phyloP scores from a whole-genome alignment of 129 eudicot genomes.

The Pulicaria dysenterica region DNA sequence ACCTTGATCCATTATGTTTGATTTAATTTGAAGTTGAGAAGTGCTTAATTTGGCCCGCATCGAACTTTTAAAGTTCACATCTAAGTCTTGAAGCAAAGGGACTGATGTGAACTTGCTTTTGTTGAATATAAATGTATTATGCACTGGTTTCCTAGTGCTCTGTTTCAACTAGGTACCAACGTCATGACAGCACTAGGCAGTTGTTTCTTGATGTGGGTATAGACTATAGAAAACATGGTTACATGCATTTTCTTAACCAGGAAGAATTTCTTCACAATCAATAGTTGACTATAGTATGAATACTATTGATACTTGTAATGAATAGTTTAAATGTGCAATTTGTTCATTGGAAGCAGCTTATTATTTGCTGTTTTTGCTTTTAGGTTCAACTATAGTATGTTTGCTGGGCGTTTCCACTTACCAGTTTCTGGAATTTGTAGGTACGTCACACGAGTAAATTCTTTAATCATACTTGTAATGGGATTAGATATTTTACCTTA shows the following conservation, averaged over 20 bases:
- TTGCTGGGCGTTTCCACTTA: slow-evolving; percentile 34
- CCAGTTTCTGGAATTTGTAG: slow-evolving; percentile 35
- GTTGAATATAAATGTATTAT: background rate
- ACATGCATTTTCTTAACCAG: background rate
- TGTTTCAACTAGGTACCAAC: background rate
- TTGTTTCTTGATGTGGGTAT: background rate
- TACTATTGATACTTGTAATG: background rate
- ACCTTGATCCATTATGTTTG: background rate
- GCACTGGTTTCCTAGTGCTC: background rate
- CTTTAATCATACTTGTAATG: slow-evolving; percentile 5
- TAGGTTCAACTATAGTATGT: slow-evolving; percentile 39
- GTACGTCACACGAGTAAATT: slow-evolving; percentile 14
- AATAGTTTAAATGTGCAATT: slow-evolving; percentile 4
- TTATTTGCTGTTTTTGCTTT: slow-evolving; percentile 1
- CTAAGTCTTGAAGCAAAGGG: background rate
- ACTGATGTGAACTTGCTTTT: background rate
- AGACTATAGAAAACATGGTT: background rate
- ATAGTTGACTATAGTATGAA: background rate
- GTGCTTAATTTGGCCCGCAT: background rate
- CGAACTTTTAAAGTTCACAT: background rate
- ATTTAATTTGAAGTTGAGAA: background rate
- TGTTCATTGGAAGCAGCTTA: background rate
- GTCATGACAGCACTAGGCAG: background rate
- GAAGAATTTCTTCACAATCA: background rate
- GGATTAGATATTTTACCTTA: background rate